Percentiles rank a stretch among this genome's conserved stretches.
Evolutionary conservation across 805 yeast genomes (phyloP).

Genomic region (Cephaloascus albidus): DNA sequence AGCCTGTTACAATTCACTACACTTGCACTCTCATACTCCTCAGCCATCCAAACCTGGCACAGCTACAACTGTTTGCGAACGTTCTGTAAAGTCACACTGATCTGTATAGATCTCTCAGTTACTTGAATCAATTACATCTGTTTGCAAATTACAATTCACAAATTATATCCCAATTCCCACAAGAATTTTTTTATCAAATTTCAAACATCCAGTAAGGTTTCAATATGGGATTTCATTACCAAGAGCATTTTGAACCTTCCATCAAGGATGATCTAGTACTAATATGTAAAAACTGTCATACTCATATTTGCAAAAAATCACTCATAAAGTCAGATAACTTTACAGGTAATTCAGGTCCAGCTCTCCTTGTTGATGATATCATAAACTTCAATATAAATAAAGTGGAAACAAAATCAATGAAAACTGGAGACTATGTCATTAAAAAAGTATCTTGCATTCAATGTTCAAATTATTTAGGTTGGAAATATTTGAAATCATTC

Average conservation of each 20-base stretch:
- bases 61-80: too few species aligned
- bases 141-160: too few species aligned
- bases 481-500: conserved; percentile 30
- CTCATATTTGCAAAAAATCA: conserved; percentile 27
- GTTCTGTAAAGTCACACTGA: too few species aligned
- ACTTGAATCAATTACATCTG: too few species aligned
- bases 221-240: neutral
- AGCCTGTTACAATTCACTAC: too few species aligned
- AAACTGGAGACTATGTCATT: conserved; percentile 27
- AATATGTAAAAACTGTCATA: conserved; percentile 28
- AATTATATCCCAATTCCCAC: too few species aligned
- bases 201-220: too few species aligned
- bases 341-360: conserved; percentile 29
- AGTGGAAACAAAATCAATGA: conserved; percentile 23
- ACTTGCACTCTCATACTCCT: too few species aligned
- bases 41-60: too few species aligned
- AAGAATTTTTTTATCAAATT: too few species aligned
- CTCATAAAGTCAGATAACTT: conserved; percentile 27
- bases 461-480: conserved; percentile 24
- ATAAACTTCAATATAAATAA: conserved; percentile 21
- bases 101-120: too few species aligned
- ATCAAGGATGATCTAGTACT: conserved; percentile 3
- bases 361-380: conserved; percentile 27
- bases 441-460: conserved; percentile 28
- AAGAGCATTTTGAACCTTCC: neutral